Evolutionary conservation across 1,284 basidiomycete genomes (phyloP).

Genomic region (Cutaneotrichosporon sp.): DNA sequence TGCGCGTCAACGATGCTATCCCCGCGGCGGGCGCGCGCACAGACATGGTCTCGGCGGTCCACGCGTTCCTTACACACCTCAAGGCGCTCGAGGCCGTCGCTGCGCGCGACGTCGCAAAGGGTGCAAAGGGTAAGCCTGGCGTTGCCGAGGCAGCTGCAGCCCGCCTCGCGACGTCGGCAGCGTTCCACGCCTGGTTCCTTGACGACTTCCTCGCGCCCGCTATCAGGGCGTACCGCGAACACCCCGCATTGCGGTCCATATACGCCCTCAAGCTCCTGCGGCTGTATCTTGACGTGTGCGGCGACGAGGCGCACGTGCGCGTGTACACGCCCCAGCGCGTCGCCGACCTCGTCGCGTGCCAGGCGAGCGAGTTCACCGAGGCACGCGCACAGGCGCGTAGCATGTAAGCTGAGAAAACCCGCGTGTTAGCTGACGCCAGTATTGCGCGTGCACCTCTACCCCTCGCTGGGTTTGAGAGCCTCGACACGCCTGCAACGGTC

Average conservation of each 20-base stretch:
- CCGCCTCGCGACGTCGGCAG: not conserved
- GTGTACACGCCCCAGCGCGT: conserved; percentile 36
- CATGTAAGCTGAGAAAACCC: conserved; percentile 30
- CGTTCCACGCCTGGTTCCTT: conserved; percentile 30
- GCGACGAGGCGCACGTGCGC: conserved; percentile 1
- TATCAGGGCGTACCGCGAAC: conserved; percentile 22
- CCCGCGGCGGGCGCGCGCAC: conserved; percentile 33
- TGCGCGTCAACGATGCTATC: conserved; percentile 26
- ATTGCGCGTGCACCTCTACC: conserved; percentile 31
- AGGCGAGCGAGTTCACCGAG: conserved; percentile 44
- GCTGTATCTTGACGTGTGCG: conserved; percentile 35
- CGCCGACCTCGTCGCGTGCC: conserved; percentile 37
- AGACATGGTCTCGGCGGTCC: conserved; percentile 34
- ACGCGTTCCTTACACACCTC: conserved; percentile 30
- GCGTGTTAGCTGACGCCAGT: conserved; percentile 16
- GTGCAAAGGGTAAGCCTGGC: conserved; percentile 8
- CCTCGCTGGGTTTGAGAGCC: conserved; percentile 34
- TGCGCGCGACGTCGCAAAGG: conserved; percentile 3
- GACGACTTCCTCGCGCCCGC: conserved; percentile 24
- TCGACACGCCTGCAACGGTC: conserved; percentile 13
- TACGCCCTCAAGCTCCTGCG: conserved; percentile 27
- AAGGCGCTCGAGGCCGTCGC: conserved; percentile 16
- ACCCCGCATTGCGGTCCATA: conserved; percentile 29
- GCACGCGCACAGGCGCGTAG: conserved; percentile 30
- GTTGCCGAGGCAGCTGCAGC: not conserved